Evolutionary conservation across 2,329 filamentous ascomycete genomes (phyloP), one percentile per base, ranked within the genome.

Genomic region (Shiraia bambusicola): DNA sequence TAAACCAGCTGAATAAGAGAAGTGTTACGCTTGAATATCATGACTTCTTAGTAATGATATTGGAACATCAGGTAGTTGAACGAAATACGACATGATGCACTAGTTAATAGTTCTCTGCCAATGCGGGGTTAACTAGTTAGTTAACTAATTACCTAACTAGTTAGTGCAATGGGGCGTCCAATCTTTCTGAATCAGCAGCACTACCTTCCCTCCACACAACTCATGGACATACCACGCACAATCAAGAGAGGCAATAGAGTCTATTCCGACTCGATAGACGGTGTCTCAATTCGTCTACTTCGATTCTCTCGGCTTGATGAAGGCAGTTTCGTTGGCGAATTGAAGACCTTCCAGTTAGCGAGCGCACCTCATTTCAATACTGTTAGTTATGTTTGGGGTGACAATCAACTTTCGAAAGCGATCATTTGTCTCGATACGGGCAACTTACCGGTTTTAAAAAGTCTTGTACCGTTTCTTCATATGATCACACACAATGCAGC

Each of bases 381-480:
- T 11, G 59, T 54, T 4, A 59, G 54, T 19, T 65, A 65, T 42
- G 59, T 59, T 8, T 63, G 59, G 61, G 58, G 61, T 11, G 33
- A 44, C 14, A 48, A 48, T 11, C 33, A 30, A 10, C 45, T 49
- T 30, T 42, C 50, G 10, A 37, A 35, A 14, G 49, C 43, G 6
- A 42, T 37, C 3, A 50, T 53, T 1, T 25, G 40, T 13, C 19
- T 59, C 4, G 42, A 54, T 7, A 34, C 44, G 0, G 57, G 54
- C 11, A 11, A 36, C 1, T 26, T 63, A 2, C 58, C 50, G 4
- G 45, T 65, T 0, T 42, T 64, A 3, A 41, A 25, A 6, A 60
- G 50, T 34, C 45, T 64, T 4, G 38, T 43, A 0, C 55, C 55
- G 2, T 60, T 65, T 25, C 33, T 65, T 6, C 38, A 50, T 8